Base-by-base conservation (phyloP, 2,329 filamentous ascomycete species). In the Apiospora pterosperma region DNA sequence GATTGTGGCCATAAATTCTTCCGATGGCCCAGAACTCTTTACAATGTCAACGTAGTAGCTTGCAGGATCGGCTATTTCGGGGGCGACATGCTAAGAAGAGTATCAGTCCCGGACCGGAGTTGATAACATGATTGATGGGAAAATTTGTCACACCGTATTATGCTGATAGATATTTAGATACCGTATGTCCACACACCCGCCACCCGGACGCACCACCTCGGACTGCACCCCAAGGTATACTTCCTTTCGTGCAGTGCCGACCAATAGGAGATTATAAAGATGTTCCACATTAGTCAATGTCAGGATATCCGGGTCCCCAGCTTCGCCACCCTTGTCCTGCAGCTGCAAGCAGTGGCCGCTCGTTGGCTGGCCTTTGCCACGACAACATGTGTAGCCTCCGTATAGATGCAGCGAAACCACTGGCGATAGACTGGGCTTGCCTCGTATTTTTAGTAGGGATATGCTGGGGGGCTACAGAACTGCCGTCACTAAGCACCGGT, bases 61-160 rank as follows among this genome's bases (percentile, higher is more conserved):
- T 31, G 25, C 44, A 31, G 6, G 25, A n/a, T 3, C 19, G 23
- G 2, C 42, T 8, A 28, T 28, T 2, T 48, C 14, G 23, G 21
- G 42, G 11, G 42, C n/a, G 42, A 28, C 23, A 28, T 28, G 5
- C 42, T 11, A 34, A 55, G 21, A 10, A n/a, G 25, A 21, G 42
- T 7, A 25, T 25, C 19, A 55, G 48, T 25, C 11, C 28, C 34
- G 28, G 48, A 34, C 48, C 48, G 48, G 48, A 55, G 48, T 55
- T 55, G 48, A 34, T 55, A 55, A 55, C 48, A 55, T 55, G 48
- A 55, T 55, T 55, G 48, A 55, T 34, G 48, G 48, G 48, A 55
- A 55, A 55, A 34, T 4, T 6, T n/a, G 14, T 34, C 28, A 25
- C 41, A 42, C 48, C 28, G 7, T 55, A 25, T 34, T 25, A 25